Percentiles rank a stretch among this genome's conserved stretches.
phyloP scores from a whole-genome alignment of 2,329 filamentous ascomycete species.

The Talaromyces amestolkiae region DNA sequence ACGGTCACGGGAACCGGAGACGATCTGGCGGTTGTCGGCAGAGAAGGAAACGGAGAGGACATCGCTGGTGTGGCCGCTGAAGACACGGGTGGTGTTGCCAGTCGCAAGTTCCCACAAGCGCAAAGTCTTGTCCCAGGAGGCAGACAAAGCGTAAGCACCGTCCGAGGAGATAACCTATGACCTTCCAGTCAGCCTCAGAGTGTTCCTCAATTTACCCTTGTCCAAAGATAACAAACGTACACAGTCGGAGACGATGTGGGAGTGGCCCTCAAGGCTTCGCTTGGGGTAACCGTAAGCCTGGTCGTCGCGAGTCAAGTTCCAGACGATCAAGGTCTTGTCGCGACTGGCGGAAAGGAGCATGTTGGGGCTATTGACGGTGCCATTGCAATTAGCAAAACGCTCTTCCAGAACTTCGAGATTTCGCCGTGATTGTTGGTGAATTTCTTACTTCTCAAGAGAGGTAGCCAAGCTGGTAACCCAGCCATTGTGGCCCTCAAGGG shows the following conservation, averaged over 20 bases:
- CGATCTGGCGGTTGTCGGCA: constrained; percentile 99
- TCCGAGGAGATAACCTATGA: constrained; percentile 95
- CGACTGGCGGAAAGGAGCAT: constrained; percentile 97
- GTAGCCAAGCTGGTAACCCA: constrained; percentile 99
- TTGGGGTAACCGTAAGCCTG: constrained; percentile 98
- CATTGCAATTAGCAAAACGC: constrained; percentile 38
- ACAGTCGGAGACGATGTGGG: constrained; percentile 99
- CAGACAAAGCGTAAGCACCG: constrained; percentile 96
- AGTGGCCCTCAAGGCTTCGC: constrained; percentile 97
- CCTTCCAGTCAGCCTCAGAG: constrained; percentile 25
- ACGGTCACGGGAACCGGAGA: constrained; percentile 96
- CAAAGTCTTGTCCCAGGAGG: constrained; percentile 99
- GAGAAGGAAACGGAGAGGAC: constrained; percentile 99
- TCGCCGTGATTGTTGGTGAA: constrained; percentile 3
- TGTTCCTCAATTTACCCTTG: not conserved
- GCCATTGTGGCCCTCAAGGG: constrained; percentile 98
- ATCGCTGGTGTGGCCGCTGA: constrained; percentile 99
- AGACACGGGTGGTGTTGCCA: constrained; percentile 94
- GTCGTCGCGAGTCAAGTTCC: constrained; percentile 99
- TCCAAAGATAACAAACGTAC: constrained; percentile 59
- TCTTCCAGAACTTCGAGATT: constrained; percentile 25
- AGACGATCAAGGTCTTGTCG: constrained; percentile 99
- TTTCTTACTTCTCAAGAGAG: constrained; percentile 91
- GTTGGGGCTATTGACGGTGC: constrained; percentile 69
- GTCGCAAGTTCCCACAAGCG: constrained; percentile 98